Evolutionary conservation across 139 green algal species (phyloP), one percentile per base, ranked within the genome.

Genomic region (Deuterostichococcus epilithicus): DNA sequence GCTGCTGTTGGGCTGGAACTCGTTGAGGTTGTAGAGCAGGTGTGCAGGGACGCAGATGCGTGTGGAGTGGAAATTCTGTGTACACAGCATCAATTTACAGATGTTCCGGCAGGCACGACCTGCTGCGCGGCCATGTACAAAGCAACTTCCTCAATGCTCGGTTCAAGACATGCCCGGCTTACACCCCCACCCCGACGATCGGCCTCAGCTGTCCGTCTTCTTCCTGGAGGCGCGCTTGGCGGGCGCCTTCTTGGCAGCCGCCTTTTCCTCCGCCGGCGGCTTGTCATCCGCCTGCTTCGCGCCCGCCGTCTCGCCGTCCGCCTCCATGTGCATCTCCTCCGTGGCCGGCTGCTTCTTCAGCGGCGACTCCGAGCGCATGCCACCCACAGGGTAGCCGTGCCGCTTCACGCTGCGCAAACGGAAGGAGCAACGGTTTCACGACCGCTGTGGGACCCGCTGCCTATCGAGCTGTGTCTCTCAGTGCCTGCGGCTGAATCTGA

Each of bases 331-430:
- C 52, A 63, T 63, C 52, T 63, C 52, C 20, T 63, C 52, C 20
- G 52, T 63, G 52, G 52, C 52, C 18, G 52, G 18, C 52, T 63
- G 52, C 52, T 63, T 63, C 52, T 63, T 63, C 10, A 63, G 18
- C 10, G 52, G 52, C 52, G 52, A 63, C 68, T 86, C 84, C 25
- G 76, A 82, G 32, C 74, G 73, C 30, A 89, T 77, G 35, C 85
- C 85, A 13, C 85, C 84, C 5, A 71, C 33, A 18, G 86, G 86
- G 47, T 80, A 75, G 15, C 84, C 84, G 58, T 83, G 78, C 34
- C 82, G 71, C 80, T 82, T 87, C 26, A 86, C 79, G 33, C 69
- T 76, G 45, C 42, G n/a, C n/a, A n/a, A n/a, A n/a, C n/a, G n/a
- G n/a, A n/a, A n/a, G n/a, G n/a, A n/a, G n/a, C n/a, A n/a, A n/a